Conservation (phyloP, 805 yeast genomes). For the Cyberlindnera euphorbiae region DNA sequence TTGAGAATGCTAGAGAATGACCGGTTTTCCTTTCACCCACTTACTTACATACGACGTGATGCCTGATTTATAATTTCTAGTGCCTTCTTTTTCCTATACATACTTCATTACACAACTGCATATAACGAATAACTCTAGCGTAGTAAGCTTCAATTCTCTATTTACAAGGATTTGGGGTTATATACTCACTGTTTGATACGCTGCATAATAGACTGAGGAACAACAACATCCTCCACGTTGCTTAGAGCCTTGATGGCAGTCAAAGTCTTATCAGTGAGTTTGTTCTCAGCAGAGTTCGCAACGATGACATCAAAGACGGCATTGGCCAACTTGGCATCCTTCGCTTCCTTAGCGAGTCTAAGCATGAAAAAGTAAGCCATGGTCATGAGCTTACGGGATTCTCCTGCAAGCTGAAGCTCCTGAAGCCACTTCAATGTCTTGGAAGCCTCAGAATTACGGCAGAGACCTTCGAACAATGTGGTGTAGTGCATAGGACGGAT, state of each 20-base stretch:
- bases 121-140: neutral
- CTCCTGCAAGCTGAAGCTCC: slow-evolving; percentile 2
- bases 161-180: neutral
- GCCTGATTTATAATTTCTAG: no score
- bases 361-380: slow-evolving; percentile 20
- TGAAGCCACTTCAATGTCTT: slow-evolving; percentile 18
- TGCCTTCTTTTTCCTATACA: neutral
- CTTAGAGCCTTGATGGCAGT: slow-evolving; percentile 9
- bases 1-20: slow-evolving; percentile 6
- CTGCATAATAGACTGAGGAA: slow-evolving; percentile 16
- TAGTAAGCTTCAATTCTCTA: neutral
- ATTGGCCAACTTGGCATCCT: slow-evolving; percentile 19
- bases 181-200: slow-evolving; percentile 8
- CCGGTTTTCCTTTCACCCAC: neutral
- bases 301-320: slow-evolving; percentile 13
- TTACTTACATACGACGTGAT: no score
- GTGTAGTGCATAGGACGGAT: slow-evolving; percentile 19
- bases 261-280: slow-evolving; percentile 7
- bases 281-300: slow-evolving; percentile 2
- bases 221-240: slow-evolving; percentile 5
- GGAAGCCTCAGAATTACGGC: slow-evolving; percentile 8
- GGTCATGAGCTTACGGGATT: slow-evolving; percentile 8
- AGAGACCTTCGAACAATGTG: slow-evolving; percentile 23
- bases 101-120: neutral
- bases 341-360: slow-evolving; percentile 13